phyloP scores from a whole-genome alignment of 2,329 filamentous ascomycete genomes.

The Epichloe scottii region DNA sequence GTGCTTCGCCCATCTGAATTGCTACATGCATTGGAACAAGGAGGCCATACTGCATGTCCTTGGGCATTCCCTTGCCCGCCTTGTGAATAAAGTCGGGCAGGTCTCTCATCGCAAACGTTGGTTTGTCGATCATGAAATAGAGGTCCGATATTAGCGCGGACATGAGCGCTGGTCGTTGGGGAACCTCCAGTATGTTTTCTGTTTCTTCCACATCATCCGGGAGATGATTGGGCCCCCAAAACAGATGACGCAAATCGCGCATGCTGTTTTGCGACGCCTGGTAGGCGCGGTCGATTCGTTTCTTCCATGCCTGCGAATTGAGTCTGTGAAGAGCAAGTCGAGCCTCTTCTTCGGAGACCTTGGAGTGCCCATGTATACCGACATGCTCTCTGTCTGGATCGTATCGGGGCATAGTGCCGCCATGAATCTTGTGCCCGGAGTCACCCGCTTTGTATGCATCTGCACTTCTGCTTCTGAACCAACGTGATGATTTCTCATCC shows the following conservation, averaged over 20 bases:
- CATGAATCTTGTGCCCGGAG: conserved; percentile 17
- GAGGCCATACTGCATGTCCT: conserved; percentile 79
- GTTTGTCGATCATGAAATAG: conserved; percentile 78
- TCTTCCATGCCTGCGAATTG: conserved; percentile 86
- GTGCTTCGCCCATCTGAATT: conserved; percentile 80
- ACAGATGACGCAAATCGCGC: conserved; percentile 63
- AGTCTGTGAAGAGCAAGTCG: conserved; percentile 61
- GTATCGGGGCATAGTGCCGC: conserved; percentile 49
- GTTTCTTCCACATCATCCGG: conserved; percentile 71
- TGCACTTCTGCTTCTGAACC: conserved; percentile 42
- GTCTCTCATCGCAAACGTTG: conserved; percentile 73
- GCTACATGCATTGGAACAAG: conserved; percentile 83
- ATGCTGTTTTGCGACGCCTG: conserved; percentile 59
- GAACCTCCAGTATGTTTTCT: conserved; percentile 77
- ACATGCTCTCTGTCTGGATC: conserved; percentile 59
- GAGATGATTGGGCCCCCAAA: conserved; percentile 71
- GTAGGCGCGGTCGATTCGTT: conserved; percentile 69
- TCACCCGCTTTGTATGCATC: conserved; percentile 28
- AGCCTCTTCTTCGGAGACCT: conserved; percentile 65
- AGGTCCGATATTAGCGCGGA: conserved; percentile 71
- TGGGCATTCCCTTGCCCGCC: conserved; percentile 93
- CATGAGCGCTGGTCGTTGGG: conserved; percentile 74
- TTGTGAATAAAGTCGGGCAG: conserved; percentile 74
- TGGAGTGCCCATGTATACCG: conserved; percentile 58
- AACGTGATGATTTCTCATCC: conserved; percentile 20